A percentile compares a stretch with the other conserved stretches of the same genome.
These are phyloP conservation scores for Chlamydomonas applanata DNA, from an alignment of 139 green algal species.

Conservation along the genomic window DNA sequence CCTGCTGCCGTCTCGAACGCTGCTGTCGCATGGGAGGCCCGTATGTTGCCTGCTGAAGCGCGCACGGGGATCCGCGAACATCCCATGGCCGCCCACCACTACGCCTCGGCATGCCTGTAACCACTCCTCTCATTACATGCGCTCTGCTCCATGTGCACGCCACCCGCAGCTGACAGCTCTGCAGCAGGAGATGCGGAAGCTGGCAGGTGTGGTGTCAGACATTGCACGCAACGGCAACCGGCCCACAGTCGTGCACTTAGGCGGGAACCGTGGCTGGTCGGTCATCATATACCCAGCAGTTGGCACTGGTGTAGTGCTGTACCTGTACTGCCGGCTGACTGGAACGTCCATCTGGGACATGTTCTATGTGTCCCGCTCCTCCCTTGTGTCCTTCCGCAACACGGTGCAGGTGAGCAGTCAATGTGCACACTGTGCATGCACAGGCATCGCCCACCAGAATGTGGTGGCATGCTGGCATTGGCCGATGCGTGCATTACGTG, in stretches of 20 bases:
- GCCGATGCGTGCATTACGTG: too few relatives aligned
- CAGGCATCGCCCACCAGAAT: too few relatives aligned
- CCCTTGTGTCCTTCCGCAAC: constrained; percentile 18
- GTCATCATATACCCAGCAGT: constrained; percentile 14
- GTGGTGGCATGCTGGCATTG: too few relatives aligned
- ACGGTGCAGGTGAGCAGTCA: constrained; percentile 13
- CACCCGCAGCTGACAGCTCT: constrained; percentile 25
- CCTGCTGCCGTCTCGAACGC: too few relatives aligned
- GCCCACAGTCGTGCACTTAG: constrained; percentile 2
- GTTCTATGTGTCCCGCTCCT: constrained; percentile 34
- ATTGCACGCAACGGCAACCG: constrained; percentile 15
- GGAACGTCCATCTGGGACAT: constrained; percentile 30
- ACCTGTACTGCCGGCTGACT: constrained; percentile 24
- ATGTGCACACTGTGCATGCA: background rate
- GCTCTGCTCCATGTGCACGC: too few relatives aligned
- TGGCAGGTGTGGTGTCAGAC: constrained; percentile 31
- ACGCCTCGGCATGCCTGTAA: too few relatives aligned
- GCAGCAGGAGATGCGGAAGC: constrained; percentile 30
- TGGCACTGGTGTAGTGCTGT: constrained; percentile 16
- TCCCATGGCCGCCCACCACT: too few relatives aligned
- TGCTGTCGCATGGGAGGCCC: too few relatives aligned
- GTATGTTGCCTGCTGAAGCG: too few relatives aligned
- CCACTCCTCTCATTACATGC: too few relatives aligned
- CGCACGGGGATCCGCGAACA: too few relatives aligned
- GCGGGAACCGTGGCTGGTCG: constrained; percentile 16